Percentiles rank a stretch among this genome's conserved stretches.
Evolutionary conservation across 106 monocot genomes (phyloP).

Genomic region (Posidonia australis): DNA sequence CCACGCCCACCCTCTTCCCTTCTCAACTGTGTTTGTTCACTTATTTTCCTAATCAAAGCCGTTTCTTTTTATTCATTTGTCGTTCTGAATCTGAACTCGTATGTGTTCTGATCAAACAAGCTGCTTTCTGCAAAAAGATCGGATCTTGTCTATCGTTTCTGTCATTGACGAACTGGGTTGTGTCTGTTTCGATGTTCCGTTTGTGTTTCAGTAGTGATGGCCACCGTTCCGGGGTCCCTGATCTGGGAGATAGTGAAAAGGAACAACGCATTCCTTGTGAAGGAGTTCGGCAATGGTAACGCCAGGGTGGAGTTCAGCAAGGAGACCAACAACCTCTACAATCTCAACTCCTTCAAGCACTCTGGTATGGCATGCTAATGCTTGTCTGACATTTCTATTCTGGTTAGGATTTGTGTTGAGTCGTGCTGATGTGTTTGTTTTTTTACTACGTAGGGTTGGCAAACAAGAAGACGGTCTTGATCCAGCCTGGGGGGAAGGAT

Average conservation of each 20-base stretch:
- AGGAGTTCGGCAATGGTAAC: slow-evolving; percentile 20
- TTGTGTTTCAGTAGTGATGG: slow-evolving; percentile 8
- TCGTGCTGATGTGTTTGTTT: neutral
- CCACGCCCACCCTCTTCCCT: too few species aligned
- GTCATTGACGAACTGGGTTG: neutral
- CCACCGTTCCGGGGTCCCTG: slow-evolving; percentile 8
- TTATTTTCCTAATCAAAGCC: too few species aligned
- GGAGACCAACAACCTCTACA: slow-evolving; percentile 19
- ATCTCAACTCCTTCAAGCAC: slow-evolving; percentile 18
- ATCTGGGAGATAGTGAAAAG: slow-evolving; percentile 24
- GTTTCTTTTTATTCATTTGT: too few species aligned
- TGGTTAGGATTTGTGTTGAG: neutral
- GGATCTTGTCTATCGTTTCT: neutral
- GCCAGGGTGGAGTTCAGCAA: slow-evolving; percentile 19
- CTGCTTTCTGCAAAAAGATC: too few species aligned
- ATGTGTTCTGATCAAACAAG: too few species aligned
- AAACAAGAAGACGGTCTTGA: slow-evolving; percentile 19
- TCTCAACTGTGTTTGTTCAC: too few species aligned
- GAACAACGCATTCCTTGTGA: slow-evolving; percentile 18
- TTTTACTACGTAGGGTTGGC: slow-evolving; percentile 8
- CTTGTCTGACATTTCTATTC: neutral
- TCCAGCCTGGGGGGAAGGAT: slow-evolving; percentile 16
- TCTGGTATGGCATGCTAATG: slow-evolving; percentile 2
- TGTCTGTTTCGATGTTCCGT: neutral
- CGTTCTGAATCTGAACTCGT: too few species aligned